Percentiles rank a stretch among this genome's conserved stretches.
phyloP scores from a whole-genome alignment of 1,139 yeast species.

The Kluyveromyces marxianus region DNA sequence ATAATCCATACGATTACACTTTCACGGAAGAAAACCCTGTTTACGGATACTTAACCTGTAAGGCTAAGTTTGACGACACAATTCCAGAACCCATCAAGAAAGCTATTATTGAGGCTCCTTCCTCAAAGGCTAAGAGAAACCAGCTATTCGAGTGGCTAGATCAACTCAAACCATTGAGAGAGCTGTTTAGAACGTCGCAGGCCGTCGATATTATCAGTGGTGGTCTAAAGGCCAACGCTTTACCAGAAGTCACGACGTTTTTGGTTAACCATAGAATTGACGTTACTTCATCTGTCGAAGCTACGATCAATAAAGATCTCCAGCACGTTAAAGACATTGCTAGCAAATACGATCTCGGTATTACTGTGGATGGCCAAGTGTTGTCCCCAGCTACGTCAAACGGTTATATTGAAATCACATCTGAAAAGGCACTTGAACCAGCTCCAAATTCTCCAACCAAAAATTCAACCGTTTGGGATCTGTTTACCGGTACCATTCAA shows the following conservation, averaged over 20 bases:
- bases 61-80: slow-evolving; percentile 33
- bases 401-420: slow-evolving; percentile 36
- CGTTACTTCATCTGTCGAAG: slow-evolving; percentile 39
- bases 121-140: slow-evolving; percentile 13
- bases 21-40: slow-evolving; percentile 45
- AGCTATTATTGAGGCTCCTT: slow-evolving; percentile 20
- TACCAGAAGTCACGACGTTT: slow-evolving; percentile 59
- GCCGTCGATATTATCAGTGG: slow-evolving; percentile 54
- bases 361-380: slow-evolving; percentile 27
- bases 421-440: slow-evolving; percentile 38
- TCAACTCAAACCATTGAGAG: slow-evolving; percentile 28
- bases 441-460: slow-evolving; percentile 47
- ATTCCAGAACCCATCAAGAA: slow-evolving; percentile 17
- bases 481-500: slow-evolving; percentile 47
- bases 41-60: slow-evolving; percentile 37
- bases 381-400: slow-evolving; percentile 21
- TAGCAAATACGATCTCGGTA: slow-evolving; percentile 40
- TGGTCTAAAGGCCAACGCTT: slow-evolving; percentile 60
- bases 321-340: slow-evolving; percentile 39
- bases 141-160: slow-evolving; percentile 25
- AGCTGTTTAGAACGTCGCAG: slow-evolving; percentile 48
- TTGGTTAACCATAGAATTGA: slow-evolving; percentile 50
- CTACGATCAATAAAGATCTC: slow-evolving; percentile 37
- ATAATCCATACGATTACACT: slow-evolving; percentile 39
- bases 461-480: slow-evolving; percentile 41